Base-by-base conservation (phyloP, 2,329 filamentous ascomycete genomes). In the Nothopassalora personata region DNA sequence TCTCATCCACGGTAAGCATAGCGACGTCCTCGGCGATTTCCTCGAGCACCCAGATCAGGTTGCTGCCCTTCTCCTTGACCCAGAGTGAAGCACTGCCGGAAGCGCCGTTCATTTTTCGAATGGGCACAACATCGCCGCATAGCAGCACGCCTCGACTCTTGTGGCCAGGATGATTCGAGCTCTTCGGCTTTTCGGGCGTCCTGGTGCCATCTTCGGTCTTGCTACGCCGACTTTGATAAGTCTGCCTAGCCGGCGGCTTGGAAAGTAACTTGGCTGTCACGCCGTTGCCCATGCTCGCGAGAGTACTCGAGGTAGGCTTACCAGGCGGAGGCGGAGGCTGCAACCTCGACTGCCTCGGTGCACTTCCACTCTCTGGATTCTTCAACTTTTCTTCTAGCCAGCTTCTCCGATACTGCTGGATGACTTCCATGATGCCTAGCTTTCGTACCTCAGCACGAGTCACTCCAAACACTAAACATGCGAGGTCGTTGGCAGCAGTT, bases 391-490 rank as follows among this genome's bases (percentile, higher is more conserved):
- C 85, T 71, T 95, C 91, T 28, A 99, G 80, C 94, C 94, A 99
- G 30, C 86, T 84, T 65, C 93, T 82, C 59, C 91, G 83, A 73
- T 97, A 93, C 73, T 92, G 86, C 73, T 93, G 89, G 18, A 99
- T 91, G 31, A 99, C 91, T 72, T 97, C 92, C 59, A 99, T 76
- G 58, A 99, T 97, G 51, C 94, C 93, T 79, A 97, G 86, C 71
- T 91, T 97, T 57, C 91, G 86, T 27, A 99, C 90, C 74, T 99
- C 94, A 4, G 90, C 90, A 70, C 91, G 90, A n/a, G 92, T 96
- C 9, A 99, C 91, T n/a, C 94, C 94, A 76, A 97, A 99, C n/a
- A 97, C 88, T 47, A 99, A 80, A 74, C 94, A 99, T 18, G 94
- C 94, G 52, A 99, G 80, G 72, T 99, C 94, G 71, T 99, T 99